A percentile compares a stretch with the other conserved stretches of the same genome.
Conservation (phyloP, 2,329 filamentous ascomycete species). For the Nemania diffusa region DNA sequence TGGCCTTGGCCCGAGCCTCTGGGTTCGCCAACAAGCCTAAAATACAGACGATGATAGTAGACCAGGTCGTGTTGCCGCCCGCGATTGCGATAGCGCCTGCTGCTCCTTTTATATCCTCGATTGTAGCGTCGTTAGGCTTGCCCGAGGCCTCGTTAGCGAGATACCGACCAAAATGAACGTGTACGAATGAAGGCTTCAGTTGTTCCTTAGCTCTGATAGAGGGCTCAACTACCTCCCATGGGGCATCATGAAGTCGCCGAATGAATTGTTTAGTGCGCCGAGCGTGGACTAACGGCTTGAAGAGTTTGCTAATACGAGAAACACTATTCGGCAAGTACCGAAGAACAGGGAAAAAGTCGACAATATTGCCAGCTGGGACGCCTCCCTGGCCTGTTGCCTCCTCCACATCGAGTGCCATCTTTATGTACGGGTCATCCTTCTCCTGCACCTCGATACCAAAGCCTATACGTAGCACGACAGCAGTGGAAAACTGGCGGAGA, state of each 20-base stretch:
- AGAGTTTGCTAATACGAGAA: constrained; percentile 23
- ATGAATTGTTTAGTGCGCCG: constrained; percentile 26
- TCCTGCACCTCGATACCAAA: constrained; percentile 33
- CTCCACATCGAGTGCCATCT: constrained; percentile 32
- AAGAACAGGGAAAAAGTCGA: constrained; percentile 32
- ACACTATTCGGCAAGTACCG: constrained; percentile 22
- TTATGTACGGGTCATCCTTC: constrained; percentile 33
- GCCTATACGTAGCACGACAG: constrained; percentile 32
- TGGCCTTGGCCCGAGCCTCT: constrained; percentile 51
- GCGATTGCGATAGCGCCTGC: constrained; percentile 37
- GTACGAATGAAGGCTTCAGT: constrained; percentile 29
- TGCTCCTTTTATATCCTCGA: constrained; percentile 33
- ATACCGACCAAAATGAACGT: constrained; percentile 29
- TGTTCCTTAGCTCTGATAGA: constrained; percentile 23
- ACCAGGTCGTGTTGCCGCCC: constrained; percentile 48
- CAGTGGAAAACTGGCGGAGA: constrained; percentile 31
- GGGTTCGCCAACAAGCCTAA: constrained; percentile 55
- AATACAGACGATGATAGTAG: constrained; percentile 51
- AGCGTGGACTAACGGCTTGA: constrained; percentile 26
- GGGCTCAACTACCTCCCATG: constrained; percentile 30
- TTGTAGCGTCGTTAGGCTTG: constrained; percentile 29
- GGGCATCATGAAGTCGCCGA: constrained; percentile 29
- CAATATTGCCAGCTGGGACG: constrained; percentile 28
- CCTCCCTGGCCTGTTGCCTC: constrained; percentile 35
- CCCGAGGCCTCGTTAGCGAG: constrained; percentile 25